A percentile compares a stretch with the other conserved stretches of the same genome.
Evolutionary conservation across 345 rosid species (phyloP).

Genomic region (Linum tenue): DNA sequence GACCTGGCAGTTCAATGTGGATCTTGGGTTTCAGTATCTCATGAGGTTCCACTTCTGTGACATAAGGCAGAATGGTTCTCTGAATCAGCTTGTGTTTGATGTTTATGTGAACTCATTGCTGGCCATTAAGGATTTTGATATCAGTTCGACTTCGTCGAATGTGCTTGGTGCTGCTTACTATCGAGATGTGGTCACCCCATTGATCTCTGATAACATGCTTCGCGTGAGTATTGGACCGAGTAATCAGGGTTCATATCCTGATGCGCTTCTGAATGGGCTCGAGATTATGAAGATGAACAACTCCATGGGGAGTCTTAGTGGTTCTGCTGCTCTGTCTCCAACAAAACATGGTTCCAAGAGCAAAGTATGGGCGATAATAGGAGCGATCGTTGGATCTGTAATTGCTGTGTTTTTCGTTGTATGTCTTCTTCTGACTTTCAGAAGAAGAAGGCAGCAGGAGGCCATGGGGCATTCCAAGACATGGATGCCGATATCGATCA

Average conservation of each 20-base stretch:
- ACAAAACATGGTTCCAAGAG: neutral
- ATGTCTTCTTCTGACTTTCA: neutral
- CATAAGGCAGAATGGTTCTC: constrained; percentile 31
- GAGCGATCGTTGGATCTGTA: neutral
- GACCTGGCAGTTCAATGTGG: constrained; percentile 66
- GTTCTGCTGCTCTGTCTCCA: neutral
- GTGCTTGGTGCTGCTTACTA: constrained; percentile 38
- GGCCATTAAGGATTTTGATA: constrained; percentile 39
- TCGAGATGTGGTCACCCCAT: constrained; percentile 43
- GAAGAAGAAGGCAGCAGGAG: neutral
- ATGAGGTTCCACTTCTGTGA: constrained; percentile 87
- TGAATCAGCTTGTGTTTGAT: constrained; percentile 63
- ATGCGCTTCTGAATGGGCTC: constrained; percentile 62
- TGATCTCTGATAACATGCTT: constrained; percentile 25
- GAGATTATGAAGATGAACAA: constrained; percentile 73
- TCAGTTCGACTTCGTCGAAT: constrained; percentile 19
- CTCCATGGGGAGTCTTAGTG: neutral
- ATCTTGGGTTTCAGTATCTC: constrained; percentile 56
- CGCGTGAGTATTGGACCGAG: constrained; percentile 36
- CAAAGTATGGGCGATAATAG: neutral
- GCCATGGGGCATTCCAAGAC: neutral
- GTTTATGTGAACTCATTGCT: constrained; percentile 48
- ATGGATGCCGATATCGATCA: neutral
- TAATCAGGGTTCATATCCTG: constrained; percentile 18
- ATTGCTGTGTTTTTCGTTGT: neutral